A percentile compares a stretch with the other conserved stretches of the same genome.
These are phyloP conservation scores for Phoenix roebelenii DNA, from an alignment of 176 grass and related monocot genomes.

Conservation along the genomic window DNA sequence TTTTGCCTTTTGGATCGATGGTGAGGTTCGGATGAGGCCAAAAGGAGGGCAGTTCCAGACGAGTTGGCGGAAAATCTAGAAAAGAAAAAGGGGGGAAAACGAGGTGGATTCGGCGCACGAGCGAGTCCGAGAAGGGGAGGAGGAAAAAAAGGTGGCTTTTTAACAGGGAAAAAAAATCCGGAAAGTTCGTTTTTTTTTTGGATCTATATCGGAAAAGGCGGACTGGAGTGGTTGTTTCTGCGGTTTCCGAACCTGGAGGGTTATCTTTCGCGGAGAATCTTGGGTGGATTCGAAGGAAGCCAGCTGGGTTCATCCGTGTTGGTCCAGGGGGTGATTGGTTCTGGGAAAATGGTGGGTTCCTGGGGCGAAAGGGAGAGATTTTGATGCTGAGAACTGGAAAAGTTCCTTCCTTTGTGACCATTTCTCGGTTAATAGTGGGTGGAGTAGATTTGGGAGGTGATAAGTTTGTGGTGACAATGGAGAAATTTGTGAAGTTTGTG, in stretches of 20 bases:
- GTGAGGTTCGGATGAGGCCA: constrained; percentile 17
- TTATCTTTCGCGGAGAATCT: too few species aligned
- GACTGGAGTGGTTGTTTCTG: not conserved
- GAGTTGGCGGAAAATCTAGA: constrained; percentile 19
- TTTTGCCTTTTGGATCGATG: not conserved
- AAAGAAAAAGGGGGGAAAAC: not conserved
- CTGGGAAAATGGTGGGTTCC: constrained; percentile 5
- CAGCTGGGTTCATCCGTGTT: not conserved
- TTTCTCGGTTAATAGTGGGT: too few species aligned
- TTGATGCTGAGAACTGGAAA: too few species aligned
- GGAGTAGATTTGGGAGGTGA: too few species aligned
- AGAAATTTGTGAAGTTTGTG: too few species aligned
- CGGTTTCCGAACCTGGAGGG: too few species aligned
- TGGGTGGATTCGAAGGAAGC: too few species aligned
- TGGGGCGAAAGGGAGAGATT: not conserved
- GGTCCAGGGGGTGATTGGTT: not conserved
- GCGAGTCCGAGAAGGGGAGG: constrained; percentile 5
- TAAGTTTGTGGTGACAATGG: too few species aligned
- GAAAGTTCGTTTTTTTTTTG: not conserved
- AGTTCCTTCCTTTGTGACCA: too few species aligned
- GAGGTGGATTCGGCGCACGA: constrained; percentile 4
- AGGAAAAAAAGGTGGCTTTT: constrained; percentile 1
- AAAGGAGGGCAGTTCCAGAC: constrained; percentile 14
- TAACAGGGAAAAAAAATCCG: not conserved
- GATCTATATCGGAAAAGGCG: constrained; percentile 20